A percentile compares a stretch with the other conserved stretches of the same genome.
Evolutionary conservation across 75 land plant species (phyloP).

Genomic region (Chamaecyparis obtusa): DNA sequence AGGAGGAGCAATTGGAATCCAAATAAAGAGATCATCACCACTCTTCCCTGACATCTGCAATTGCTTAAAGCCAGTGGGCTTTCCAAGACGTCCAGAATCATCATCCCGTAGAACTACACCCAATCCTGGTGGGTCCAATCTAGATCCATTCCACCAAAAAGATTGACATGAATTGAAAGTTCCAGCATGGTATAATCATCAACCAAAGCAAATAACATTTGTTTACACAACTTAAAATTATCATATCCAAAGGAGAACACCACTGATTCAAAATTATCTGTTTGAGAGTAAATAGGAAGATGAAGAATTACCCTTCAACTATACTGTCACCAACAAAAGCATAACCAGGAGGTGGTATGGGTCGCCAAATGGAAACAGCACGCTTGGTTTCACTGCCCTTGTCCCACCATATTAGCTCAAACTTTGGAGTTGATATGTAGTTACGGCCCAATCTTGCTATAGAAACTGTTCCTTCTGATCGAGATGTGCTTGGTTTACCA

Average conservation of each 20-base stretch:
- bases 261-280: background rate
- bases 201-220: background rate
- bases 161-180: background rate
- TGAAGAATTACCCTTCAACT: slow-evolving; percentile 72
- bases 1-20: slow-evolving; percentile 94
- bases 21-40: slow-evolving; percentile 75
- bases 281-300: background rate
- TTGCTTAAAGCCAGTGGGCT: slow-evolving; percentile 78
- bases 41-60: slow-evolving; percentile 68
- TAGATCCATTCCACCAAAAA: slow-evolving; percentile 24
- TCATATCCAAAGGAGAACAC: background rate
- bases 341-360: slow-evolving; percentile 80
- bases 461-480: slow-evolving; percentile 58
- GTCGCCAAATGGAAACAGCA: slow-evolving; percentile 92
- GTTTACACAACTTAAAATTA: background rate
- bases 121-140: slow-evolving; percentile 89
- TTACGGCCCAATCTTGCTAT: slow-evolving; percentile 45
- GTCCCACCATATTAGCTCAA: slow-evolving; percentile 99
- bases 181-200: background rate
- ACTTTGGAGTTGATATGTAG: slow-evolving; percentile 78
- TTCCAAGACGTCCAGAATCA: slow-evolving; percentile 66
- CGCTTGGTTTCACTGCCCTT: slow-evolving; percentile 73
- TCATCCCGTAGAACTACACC: slow-evolving; percentile 75
- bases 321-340: slow-evolving; percentile 84
- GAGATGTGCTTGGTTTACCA: slow-evolving; percentile 24